These are phyloP conservation scores for Jackrogersella minutella DNA, from an alignment of 495 filamentous ascomycete species.

Conservation along the genomic window DNA sequence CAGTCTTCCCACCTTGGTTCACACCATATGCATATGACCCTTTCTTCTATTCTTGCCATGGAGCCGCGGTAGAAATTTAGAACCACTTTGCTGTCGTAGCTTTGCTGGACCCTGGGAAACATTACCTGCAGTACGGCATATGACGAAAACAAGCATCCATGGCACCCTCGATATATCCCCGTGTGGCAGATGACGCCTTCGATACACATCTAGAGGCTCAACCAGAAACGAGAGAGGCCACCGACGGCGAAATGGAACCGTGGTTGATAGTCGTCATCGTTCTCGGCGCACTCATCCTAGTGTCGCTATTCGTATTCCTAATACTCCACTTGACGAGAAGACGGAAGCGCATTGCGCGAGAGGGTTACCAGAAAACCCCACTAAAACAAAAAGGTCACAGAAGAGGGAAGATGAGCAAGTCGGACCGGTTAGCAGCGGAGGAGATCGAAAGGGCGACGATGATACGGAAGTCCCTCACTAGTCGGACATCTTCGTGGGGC, in stretches of 20 bases:
- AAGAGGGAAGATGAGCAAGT: conserved; percentile 40
- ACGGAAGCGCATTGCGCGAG: conserved; percentile 33
- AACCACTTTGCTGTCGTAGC: background rate
- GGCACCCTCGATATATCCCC: conserved; percentile 27
- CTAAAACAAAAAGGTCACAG: conserved; percentile 31
- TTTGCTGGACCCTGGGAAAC: background rate
- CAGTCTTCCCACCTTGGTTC: conserved; percentile 9
- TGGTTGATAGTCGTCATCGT: conserved; percentile 49
- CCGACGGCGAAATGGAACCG: conserved; percentile 5
- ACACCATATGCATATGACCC: background rate
- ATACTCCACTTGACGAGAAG: conserved; percentile 34
- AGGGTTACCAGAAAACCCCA: conserved; percentile 26
- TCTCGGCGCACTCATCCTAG: conserved; percentile 40
- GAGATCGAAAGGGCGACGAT: conserved; percentile 52
- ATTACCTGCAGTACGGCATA: background rate
- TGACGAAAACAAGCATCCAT: conserved; percentile 20
- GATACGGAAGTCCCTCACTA: conserved; percentile 58
- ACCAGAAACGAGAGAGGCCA: conserved; percentile 1
- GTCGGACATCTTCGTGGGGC: conserved; percentile 42
- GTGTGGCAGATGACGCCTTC: conserved; percentile 7
- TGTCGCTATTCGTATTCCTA: conserved; percentile 32
- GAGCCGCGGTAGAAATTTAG: conserved; percentile 1
- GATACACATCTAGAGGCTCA: background rate
- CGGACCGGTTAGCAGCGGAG: conserved; percentile 43
- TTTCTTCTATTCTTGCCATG: background rate